A percentile compares a stretch with the other conserved stretches of the same genome.
These are phyloP conservation scores for Eudorina sp. DNA, from an alignment of 139 green algal species.

Conservation along the genomic window DNA sequence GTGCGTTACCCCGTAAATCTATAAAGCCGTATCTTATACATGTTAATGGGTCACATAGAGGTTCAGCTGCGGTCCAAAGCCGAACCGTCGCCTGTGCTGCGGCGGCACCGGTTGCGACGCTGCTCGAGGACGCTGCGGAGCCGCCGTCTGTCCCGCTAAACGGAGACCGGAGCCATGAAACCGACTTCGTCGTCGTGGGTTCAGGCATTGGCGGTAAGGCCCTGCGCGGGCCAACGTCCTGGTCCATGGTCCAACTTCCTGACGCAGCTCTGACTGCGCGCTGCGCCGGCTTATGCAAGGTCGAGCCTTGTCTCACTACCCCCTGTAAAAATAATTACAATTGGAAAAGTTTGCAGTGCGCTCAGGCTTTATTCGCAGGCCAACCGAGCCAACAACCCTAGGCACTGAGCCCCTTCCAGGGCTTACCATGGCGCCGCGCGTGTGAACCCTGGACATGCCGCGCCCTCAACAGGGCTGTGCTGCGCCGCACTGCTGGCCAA, in stretches of 20 bases:
- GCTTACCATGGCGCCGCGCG: too few species aligned
- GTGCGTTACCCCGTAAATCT: not conserved
- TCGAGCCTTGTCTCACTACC: too few species aligned
- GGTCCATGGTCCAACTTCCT: too few species aligned
- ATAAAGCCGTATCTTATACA: not conserved
- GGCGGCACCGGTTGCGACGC: not conserved
- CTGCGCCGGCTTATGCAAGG: too few species aligned
- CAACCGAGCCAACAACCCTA: too few species aligned
- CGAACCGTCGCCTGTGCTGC: not conserved
- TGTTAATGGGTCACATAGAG: not conserved
- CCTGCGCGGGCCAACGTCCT: too few species aligned
- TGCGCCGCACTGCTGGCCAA: conserved; percentile 80
- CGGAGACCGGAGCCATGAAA: conserved; percentile 60
- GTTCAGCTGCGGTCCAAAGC: not conserved
- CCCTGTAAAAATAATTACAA: too few species aligned
- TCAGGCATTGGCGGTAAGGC: conserved; percentile 76
- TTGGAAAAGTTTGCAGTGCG: too few species aligned
- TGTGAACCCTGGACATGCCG: not conserved
- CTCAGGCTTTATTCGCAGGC: too few species aligned
- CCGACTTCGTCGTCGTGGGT: conserved; percentile 80
- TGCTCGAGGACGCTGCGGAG: not conserved
- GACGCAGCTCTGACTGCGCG: too few species aligned
- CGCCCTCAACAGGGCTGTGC: conserved; percentile 66
- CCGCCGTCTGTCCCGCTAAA: not conserved
- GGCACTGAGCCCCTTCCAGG: too few species aligned